Evolutionary conservation across 23 red algal genomes (phyloP).

Genomic region (Cyanidium caldarium): DNA sequence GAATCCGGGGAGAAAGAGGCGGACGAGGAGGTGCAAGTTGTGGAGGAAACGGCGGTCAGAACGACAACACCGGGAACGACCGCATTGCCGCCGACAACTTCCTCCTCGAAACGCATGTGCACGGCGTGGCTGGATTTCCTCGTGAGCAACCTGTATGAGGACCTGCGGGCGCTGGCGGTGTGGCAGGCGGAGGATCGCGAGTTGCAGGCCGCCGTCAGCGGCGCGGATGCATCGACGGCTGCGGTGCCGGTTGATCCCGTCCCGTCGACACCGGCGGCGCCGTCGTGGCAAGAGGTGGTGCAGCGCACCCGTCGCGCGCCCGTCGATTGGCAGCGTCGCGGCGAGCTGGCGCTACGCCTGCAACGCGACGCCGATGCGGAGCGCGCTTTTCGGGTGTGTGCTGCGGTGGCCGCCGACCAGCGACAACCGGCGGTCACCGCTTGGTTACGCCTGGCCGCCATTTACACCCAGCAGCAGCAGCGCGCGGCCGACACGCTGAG

Average conservation of each 20-base stretch:
- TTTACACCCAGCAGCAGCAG: conserved; percentile 37
- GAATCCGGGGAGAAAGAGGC: neutral
- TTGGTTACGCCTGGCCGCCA: conserved; percentile 26
- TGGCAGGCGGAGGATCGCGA: conserved; percentile 62
- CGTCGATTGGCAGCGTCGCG: conserved; percentile 77
- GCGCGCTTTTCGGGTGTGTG: conserved; percentile 34
- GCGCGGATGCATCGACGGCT: conserved; percentile 11
- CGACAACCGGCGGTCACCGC: conserved; percentile 27
- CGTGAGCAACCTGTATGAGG: conserved; percentile 79
- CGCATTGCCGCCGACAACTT: neutral
- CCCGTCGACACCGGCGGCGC: neutral
- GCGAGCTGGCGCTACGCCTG: conserved; percentile 49
- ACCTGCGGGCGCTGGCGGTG: conserved; percentile 61
- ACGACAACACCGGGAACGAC: too few relatives aligned
- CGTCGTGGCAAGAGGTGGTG: neutral
- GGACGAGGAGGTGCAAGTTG: neutral
- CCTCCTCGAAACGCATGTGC: conserved; percentile 53
- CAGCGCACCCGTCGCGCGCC: conserved; percentile 36
- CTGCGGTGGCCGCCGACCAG: conserved; percentile 35
- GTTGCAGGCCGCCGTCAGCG: conserved; percentile 7
- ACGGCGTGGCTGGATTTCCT: conserved; percentile 87
- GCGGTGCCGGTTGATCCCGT: neutral
- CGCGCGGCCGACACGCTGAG: conserved; percentile 3
- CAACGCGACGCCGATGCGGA: conserved; percentile 35
- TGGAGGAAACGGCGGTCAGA: neutral